Base-by-base conservation (phyloP, 345 rosid genomes). In the Bruguiera gymnorhiza region DNA sequence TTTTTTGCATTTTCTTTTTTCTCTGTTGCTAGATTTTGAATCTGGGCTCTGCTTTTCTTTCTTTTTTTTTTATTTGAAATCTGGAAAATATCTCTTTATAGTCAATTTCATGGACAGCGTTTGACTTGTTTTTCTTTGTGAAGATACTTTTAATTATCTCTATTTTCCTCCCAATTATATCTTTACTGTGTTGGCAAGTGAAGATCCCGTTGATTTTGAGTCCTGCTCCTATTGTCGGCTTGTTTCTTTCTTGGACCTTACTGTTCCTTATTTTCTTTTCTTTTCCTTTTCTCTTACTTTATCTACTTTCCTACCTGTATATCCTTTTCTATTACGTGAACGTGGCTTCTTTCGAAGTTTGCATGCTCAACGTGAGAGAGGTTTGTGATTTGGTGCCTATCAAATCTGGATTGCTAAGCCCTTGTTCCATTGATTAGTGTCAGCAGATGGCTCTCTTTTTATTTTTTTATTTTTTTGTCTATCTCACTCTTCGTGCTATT, bases 171-270 rank as follows among this genome's bases (percentile, higher is more conserved):
- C 30, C 51, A 30, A 31, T n/a, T 23, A 1, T n/a, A n/a, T 13
- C 30, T n/a, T 6, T 8, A 24, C 37, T 34, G 7, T 34, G 37
- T 34, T 34, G 37, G 37, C 8, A 34, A 8, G 16, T 5, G 19
- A 37, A 18, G 68, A 62, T 70, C 13, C 39, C 63, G 29, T 63
- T 54, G 67, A 53, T 54, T 55, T 37, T 20, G 11, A 37, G 37
- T 63, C 67, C 15, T 62, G 18, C 23, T 54, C 26, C 9, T 66
- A 39, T 3, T 16, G 7, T 29, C 19, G 16, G 8, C 6, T 23
- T 23, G 48, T 34, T 27, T 46, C 26, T 69, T 32, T 30, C 48
- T 60, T 26, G 23, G 13, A 30, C 52, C 27, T 19, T 62, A 1
- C 11, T 70, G 1, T 29, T 26, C 19, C 15, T 52, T 34, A 3